A percentile compares a stretch with the other conserved stretches of the same genome.
phyloP scores from a whole-genome alignment of 345 rosid genomes.

The Hypericum perforatum region DNA sequence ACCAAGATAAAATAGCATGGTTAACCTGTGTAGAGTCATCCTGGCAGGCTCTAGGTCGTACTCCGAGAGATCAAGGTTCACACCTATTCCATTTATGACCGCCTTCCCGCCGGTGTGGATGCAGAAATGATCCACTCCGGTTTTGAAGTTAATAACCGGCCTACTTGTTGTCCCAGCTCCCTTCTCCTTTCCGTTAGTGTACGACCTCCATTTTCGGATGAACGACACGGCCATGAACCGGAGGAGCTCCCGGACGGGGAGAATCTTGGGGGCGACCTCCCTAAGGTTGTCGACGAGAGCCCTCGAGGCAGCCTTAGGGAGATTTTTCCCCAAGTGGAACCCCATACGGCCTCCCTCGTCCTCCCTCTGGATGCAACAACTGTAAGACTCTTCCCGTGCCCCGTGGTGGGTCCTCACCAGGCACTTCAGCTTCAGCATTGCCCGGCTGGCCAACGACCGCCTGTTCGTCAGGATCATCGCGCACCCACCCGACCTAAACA shows the following conservation, averaged over 20 bases:
- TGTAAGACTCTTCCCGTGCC: conserved; percentile 55
- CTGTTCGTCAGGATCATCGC: conserved; percentile 69
- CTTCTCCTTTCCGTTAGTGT: conserved; percentile 11
- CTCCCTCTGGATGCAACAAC: conserved; percentile 58
- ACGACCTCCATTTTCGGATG: conserved; percentile 24
- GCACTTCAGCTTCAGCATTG: conserved; percentile 62
- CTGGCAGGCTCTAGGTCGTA: conserved; percentile 82
- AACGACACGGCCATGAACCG: conserved; percentile 29
- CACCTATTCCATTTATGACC: conserved; percentile 74
- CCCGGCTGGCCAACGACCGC: conserved; percentile 28
- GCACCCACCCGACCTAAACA: conserved; percentile 82
- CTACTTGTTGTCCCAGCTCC: conserved; percentile 7
- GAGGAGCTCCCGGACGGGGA: conserved; percentile 63
- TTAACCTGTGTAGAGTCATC: conserved; percentile 68
- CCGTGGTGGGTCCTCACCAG: conserved; percentile 89
- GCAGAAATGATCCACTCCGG: conserved; percentile 85
- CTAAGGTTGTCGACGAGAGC: conserved; percentile 68
- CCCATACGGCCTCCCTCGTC: conserved; percentile 61
- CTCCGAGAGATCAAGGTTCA: conserved; percentile 50
- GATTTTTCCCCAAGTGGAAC: conserved; percentile 55
- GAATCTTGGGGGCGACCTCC: conserved; percentile 56
- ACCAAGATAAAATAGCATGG: too few species aligned
- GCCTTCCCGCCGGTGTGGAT: conserved; percentile 92
- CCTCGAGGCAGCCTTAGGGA: conserved; percentile 71
- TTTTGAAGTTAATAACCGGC: conserved; percentile 54